These are phyloP conservation scores for Acanthamoeba divionensis DNA, from an alignment of 208 protist genomes.

Conservation along the genomic window DNA sequence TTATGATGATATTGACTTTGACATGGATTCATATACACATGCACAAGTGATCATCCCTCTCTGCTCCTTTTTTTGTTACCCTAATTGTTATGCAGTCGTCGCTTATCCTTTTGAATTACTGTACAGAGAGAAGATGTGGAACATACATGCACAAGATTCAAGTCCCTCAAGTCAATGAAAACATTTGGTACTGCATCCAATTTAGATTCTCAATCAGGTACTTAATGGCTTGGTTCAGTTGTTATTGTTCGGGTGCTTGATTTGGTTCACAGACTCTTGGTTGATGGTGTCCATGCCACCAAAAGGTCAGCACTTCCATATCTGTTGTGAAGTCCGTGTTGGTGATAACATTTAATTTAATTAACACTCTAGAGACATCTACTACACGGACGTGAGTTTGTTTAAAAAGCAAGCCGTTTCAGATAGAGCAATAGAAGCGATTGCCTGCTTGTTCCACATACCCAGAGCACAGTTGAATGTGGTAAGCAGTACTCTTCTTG, in stretches of 20 bases:
- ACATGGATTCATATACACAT: too few relatives aligned
- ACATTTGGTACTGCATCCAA: too few relatives aligned
- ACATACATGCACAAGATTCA: too few relatives aligned
- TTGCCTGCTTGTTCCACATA: constrained; percentile 14
- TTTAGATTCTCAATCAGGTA: too few relatives aligned
- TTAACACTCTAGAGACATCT: constrained; percentile 24
- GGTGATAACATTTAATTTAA: neutral
- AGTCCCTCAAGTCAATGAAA: too few relatives aligned
- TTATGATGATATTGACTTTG: too few relatives aligned
- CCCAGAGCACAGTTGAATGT: neutral
- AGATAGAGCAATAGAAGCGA: constrained; percentile 9
- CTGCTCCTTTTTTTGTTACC: too few relatives aligned
- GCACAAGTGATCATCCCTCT: too few relatives aligned
- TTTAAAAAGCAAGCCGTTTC: neutral
- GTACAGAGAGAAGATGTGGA: too few relatives aligned
- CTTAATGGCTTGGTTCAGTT: neutral
- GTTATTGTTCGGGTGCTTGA: constrained; percentile 4
- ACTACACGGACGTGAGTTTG: constrained; percentile 18
- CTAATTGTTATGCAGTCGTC: too few relatives aligned
- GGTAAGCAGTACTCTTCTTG: neutral
- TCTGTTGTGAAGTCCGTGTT: neutral
- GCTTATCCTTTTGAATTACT: too few relatives aligned
- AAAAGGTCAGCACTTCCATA: neutral
- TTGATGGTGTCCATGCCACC: neutral
- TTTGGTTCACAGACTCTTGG: neutral